phyloP scores from a whole-genome alignment of 805 yeast genomes.

The Ogataea parapolymorpha region DNA sequence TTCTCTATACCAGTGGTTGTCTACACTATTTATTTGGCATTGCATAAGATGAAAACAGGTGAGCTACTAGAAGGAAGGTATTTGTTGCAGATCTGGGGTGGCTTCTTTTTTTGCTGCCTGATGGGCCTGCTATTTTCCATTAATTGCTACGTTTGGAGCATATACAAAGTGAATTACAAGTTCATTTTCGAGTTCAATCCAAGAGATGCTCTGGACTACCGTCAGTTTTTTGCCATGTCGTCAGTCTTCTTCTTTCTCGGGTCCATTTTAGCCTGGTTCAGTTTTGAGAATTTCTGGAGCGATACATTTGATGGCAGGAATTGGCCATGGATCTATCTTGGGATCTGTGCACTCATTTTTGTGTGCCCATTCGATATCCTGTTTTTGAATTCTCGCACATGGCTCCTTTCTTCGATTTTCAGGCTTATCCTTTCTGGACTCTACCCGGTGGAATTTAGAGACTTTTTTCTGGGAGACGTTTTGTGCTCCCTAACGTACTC shows the following conservation, averaged over 20 bases:
- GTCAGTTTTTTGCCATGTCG: conserved; percentile 66
- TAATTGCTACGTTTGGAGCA: conserved; percentile 70
- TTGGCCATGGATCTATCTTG: conserved; percentile 79
- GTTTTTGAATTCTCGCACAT: conserved; percentile 62
- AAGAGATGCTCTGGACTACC: conserved; percentile 59
- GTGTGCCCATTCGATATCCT: conserved; percentile 60
- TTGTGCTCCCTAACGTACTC: conserved; percentile 86
- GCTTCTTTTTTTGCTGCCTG: conserved; percentile 67
- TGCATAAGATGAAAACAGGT: conserved; percentile 35
- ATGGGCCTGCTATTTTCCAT: conserved; percentile 61
- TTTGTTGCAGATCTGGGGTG: conserved; percentile 88
- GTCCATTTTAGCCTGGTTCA: conserved; percentile 67
- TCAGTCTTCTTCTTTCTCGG: conserved; percentile 53
- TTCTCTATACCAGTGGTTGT: conserved; percentile 64
- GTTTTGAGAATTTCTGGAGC: conserved; percentile 71
- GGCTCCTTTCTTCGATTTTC: conserved; percentile 72
- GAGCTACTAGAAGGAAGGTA: conserved; percentile 53
- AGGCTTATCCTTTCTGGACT: conserved; percentile 78
- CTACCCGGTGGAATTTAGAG: conserved; percentile 93
- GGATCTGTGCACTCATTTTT: conserved; percentile 43
- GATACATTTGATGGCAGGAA: conserved; percentile 56
- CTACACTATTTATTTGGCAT: conserved; percentile 48
- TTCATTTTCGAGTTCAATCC: conserved; percentile 88
- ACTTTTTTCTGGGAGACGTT: conserved; percentile 90
- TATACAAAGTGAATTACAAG: conserved; percentile 77